Evolutionary conservation across 2,329 filamentous ascomycete species (phyloP), one percentile per base, ranked within the genome.

Genomic region (Bipolaris zeicola): DNA sequence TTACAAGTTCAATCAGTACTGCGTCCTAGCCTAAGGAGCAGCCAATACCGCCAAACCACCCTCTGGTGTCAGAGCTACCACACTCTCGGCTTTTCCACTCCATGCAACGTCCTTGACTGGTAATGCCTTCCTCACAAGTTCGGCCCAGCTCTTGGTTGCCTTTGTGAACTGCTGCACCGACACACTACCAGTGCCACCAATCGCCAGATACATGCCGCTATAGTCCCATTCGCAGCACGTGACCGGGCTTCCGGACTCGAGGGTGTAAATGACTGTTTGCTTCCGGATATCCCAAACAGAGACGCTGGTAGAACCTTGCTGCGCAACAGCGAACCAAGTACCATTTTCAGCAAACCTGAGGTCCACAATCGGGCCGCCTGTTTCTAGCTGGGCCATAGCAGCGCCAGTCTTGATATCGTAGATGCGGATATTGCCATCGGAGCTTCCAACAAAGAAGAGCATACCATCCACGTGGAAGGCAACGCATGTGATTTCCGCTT

Each of bases 381-480:
- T 77, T 6, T 82, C 80, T 76, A 96, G 96, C 52, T 85, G 87
- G 26, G 91, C 91, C 26, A 91, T 91, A 63, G 87, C 84, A 58
- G 88, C 85, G 36, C 92, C 89, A 0, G 86, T 90, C 76, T 90
- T 93, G 65, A 92, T 89, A 77, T 96, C 90, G 78, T 90, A 98
- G 50, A 99, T 85, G 75, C 93, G 91, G 74, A 99, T 89, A 55
- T 92, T 87, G 42, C 92, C 92, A 46, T 89, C 83, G 8, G 80
- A 80, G n/a, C 89, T 90, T 61, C 94, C 95, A 2, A 89, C 90
- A 37, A 92, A 94, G 67, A 98, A 87, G 5, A 99, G 83, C 73
- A 97, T 91, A n/a, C 95, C 95, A 72, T 99, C 95, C 6, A 96
- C 95, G 74, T 99, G 95, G 83, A 99, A 98, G 33, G 89, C 86